Evolutionary conservation across 2,329 filamentous ascomycete genomes (phyloP).

Genomic region (Geosmithia morbida): DNA sequence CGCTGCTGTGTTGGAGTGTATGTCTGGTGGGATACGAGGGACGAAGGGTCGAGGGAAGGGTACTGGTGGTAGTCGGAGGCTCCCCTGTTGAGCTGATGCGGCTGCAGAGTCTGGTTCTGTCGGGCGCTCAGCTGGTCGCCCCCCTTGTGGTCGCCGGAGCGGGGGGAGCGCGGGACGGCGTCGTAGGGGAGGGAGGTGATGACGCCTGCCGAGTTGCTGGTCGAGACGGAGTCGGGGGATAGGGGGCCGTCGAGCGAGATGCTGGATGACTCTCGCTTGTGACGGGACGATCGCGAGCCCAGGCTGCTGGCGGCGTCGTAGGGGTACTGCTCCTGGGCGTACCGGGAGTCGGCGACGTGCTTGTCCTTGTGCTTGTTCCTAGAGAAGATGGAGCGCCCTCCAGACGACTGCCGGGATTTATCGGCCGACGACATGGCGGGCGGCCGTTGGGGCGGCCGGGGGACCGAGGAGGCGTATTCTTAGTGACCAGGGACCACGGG

Average conservation of each 20-base stretch:
- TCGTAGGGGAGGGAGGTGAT: constrained; percentile 87
- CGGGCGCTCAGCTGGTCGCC: constrained; percentile 42
- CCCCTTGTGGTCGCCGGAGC: constrained; percentile 59
- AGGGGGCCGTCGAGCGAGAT: constrained; percentile 56
- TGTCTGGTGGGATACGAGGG: constrained; percentile 40
- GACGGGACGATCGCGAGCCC: constrained; percentile 58
- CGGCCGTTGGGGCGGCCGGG: not conserved
- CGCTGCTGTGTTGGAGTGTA: constrained; percentile 35
- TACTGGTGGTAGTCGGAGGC: constrained; percentile 81
- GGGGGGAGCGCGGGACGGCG: constrained; percentile 50
- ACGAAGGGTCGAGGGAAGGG: constrained; percentile 50
- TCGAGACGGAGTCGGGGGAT: constrained; percentile 42
- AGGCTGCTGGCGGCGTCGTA: constrained; percentile 35
- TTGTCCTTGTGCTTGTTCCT: constrained; percentile 68
- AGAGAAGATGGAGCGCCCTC: constrained; percentile 71
- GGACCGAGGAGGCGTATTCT: not conserved
- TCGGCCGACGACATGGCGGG: constrained; percentile 35
- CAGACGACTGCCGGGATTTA: constrained; percentile 69
- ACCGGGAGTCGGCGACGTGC: constrained; percentile 44
- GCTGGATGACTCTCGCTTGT: constrained; percentile 58
- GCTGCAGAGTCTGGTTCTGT: constrained; percentile 53
- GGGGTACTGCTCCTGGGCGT: constrained; percentile 35
- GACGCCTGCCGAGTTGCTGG: constrained; percentile 66
- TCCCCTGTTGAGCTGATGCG: constrained; percentile 71
- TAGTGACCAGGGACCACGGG: constrained; percentile 1